phyloP scores from a whole-genome alignment of 768 basidiomycete species.

The Chlorophyllum brunneum region DNA sequence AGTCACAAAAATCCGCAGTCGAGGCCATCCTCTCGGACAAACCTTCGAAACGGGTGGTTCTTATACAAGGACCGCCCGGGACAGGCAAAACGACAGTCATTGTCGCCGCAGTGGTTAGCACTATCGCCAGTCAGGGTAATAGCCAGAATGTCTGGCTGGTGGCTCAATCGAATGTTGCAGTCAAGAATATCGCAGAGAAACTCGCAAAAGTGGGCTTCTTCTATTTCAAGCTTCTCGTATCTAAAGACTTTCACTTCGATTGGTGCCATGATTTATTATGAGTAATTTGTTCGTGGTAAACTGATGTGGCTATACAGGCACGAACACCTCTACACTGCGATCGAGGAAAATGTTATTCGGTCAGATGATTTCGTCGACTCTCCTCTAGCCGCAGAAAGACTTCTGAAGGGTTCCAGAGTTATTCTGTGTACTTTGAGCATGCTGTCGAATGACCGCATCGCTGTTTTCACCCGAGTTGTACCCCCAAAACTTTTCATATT shows the following conservation, averaged over 20 bases:
- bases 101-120: conserved; percentile 40
- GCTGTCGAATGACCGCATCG: conserved; percentile 39
- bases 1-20: conserved; percentile 32
- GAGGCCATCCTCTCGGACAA: conserved; percentile 30
- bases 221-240: conserved; percentile 60
- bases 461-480: conserved; percentile 23
- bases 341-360: conserved; percentile 45
- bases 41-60: conserved; percentile 22
- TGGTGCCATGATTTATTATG: conserved; percentile 40
- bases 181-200: conserved; percentile 80
- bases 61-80: conserved; percentile 57
- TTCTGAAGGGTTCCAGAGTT: conserved; percentile 39
- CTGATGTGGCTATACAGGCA: conserved; percentile 47
- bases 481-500: conserved; percentile 40
- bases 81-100: conserved; percentile 67
- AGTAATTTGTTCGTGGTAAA: background rate
- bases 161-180: conserved; percentile 75
- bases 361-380: conserved; percentile 30
- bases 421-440: conserved; percentile 68
- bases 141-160: conserved; percentile 53
- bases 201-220: conserved; percentile 41
- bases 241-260: conserved; percentile 56
- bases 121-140: conserved; percentile 24
- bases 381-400: conserved; percentile 20
- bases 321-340: conserved; percentile 61